Base-by-base conservation (phyloP, 192 early-diverging fungal genomes). In the Martensiomyces pterosporus region DNA sequence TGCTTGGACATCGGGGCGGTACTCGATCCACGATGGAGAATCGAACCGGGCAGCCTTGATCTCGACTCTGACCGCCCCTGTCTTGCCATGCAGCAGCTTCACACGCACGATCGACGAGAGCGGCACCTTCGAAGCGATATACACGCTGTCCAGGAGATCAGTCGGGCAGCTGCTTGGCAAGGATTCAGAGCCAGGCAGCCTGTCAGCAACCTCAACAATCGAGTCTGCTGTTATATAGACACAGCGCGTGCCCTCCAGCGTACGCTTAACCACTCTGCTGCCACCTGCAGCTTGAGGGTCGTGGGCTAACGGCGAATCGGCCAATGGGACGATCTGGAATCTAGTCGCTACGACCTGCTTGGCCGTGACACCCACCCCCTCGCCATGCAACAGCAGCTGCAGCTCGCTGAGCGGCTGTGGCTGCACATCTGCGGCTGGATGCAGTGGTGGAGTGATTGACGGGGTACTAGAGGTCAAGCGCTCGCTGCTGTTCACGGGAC, bases 1-100 rank as follows among this genome's bases (percentile, higher is more conserved):
- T 23, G 43, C 25, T 44, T 13, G 16, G n/a, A n/a, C n/a, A n/a
- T n/a, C n/a, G 12, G 12, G 12, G 37, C 44, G 14, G 24, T 51
- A 52, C 23, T 52, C 52, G n/a, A 57, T 45, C 70, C 70, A 73
- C 4, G 29, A 24, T 3, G 63, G 41, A 8, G 49, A n/a, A 18
- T 66, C 70, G 10, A 65, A 49, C 34, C 63, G 70, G 15, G 16
- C 55, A 23, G 46, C 47, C 34, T 73, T 73, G 24, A 41, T 26
- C 26, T 73, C 70, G 17, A 43, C 46, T n/a, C n/a, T n/a, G n/a
- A n/a, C n/a, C n/a, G n/a, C n/a, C n/a, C n/a, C n/a, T n/a, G n/a
- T n/a, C n/a, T n/a, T n/a, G n/a, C n/a, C n/a, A n/a, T n/a, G n/a
- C n/a, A n/a, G n/a, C n/a, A n/a, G n/a, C n/a, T n/a, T n/a, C n/a